These are phyloP conservation scores for Brassica carinata DNA, from an alignment of 345 rosid genomes.

Conservation along the genomic window DNA sequence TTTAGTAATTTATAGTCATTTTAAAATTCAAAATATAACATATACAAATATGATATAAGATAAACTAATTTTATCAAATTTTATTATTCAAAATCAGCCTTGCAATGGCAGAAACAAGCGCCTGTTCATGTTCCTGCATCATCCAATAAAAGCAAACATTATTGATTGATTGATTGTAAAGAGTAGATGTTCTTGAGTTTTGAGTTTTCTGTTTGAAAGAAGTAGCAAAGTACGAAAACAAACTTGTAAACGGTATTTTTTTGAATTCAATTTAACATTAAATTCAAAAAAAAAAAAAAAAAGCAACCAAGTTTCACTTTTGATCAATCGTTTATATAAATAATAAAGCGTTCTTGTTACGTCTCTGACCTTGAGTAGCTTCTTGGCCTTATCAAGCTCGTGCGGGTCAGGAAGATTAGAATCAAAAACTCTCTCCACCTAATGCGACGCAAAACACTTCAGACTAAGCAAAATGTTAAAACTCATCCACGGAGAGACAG, in stretches of 20 bases:
- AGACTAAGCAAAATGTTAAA: not conserved
- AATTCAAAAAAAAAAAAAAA: no score
- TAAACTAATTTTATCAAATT: no score
- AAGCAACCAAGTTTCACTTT: not conserved
- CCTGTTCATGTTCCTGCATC: slow-evolving; percentile 92
- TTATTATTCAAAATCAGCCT: no score
- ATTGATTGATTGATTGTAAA: no score
- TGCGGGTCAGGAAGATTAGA: slow-evolving; percentile 70
- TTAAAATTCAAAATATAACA: no score
- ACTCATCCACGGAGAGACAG: not conserved
- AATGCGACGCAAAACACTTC: not conserved
- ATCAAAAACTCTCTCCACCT: slow-evolving; percentile 84
- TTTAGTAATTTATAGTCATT: no score
- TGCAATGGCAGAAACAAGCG: slow-evolving; percentile 81
- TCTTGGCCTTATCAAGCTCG: slow-evolving; percentile 90
- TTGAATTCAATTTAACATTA: no score
- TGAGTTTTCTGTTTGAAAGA: no score
- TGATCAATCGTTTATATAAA: not conserved
- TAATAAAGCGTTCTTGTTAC: not conserved
- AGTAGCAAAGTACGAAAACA: no score
- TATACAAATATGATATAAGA: no score
- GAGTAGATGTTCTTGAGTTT: no score
- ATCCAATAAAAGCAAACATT: slow-evolving; percentile 17
- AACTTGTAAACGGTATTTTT: no score
- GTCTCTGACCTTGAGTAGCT: slow-evolving; percentile 65